These are phyloP conservation scores for Coemansia sp. DNA, from an alignment of 192 early-diverging fungal genomes.

Conservation along the genomic window DNA sequence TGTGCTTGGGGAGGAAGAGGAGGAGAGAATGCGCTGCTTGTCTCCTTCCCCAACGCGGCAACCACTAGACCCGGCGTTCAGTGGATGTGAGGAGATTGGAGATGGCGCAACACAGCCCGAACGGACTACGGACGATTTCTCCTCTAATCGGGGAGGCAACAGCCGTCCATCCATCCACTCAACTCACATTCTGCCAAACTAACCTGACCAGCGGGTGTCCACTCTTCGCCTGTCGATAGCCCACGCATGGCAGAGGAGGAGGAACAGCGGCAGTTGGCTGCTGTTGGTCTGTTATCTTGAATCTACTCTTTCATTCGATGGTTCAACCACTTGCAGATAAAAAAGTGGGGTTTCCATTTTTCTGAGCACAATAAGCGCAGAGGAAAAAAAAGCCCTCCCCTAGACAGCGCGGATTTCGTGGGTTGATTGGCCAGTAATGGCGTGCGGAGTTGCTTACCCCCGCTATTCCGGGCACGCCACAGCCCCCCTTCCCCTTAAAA, in stretches of 20 bases:
- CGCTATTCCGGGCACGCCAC: slow-evolving; percentile 2
- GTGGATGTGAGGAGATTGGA: not conserved
- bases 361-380: not conserved
- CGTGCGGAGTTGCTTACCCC: slow-evolving; percentile 2
- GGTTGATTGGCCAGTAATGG: slow-evolving; percentile 7
- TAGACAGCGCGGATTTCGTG: slow-evolving; percentile 6
- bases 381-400: not conserved
- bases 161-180: no score
- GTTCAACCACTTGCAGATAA: no score
- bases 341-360: no score
- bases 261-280: no score
- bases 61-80: not conserved
- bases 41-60: slow-evolving; percentile 1
- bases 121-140: slow-evolving; percentile 11
- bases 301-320: no score
- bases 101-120: not conserved
- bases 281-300: no score
- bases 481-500: not conserved
- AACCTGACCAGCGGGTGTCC: no score
- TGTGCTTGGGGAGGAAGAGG: not conserved
- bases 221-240: no score
- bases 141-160: no score
- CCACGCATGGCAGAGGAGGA: no score
- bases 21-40: not conserved
- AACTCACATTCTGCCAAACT: no score